phyloP scores from a whole-genome alignment of 768 basidiomycete species.

The Podaxis sp. region DNA sequence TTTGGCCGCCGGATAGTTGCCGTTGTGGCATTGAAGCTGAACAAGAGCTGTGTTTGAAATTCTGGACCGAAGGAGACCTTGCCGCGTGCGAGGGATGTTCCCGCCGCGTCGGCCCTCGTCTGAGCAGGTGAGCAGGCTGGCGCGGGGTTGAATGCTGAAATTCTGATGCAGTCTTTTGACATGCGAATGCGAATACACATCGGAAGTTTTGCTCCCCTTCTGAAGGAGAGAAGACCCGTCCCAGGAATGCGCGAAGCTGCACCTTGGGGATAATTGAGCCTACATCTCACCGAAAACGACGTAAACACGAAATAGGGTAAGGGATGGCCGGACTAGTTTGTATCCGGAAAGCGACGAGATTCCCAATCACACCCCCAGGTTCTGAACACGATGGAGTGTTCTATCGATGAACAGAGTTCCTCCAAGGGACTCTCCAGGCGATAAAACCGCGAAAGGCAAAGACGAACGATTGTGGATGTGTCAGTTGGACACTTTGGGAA shows the following conservation, averaged over 20 bases:
- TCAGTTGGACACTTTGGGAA: conserved; percentile 13
- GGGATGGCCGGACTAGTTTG: neutral
- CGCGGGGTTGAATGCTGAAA: neutral
- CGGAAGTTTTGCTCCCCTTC: neutral
- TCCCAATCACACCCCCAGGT: neutral
- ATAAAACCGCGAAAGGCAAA: conserved; percentile 13
- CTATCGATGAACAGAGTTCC: conserved; percentile 12
- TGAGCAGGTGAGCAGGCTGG: conserved; percentile 2
- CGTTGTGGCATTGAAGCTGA: conserved; percentile 9
- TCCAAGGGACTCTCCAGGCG: neutral
- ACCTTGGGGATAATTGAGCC: neutral
- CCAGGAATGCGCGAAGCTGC: neutral
- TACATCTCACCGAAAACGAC: neutral
- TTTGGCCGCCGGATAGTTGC: conserved; percentile 7
- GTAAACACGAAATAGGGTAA: neutral
- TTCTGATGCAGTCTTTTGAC: conserved; percentile 8
- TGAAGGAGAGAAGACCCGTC: neutral
- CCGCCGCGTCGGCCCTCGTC: neutral
- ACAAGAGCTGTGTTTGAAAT: conserved; percentile 13
- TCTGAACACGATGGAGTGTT: conserved; percentile 6
- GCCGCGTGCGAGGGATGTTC: neutral
- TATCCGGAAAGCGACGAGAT: neutral
- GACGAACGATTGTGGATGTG: neutral
- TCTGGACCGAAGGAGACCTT: neutral
- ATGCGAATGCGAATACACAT: neutral